Conservation (phyloP, 768 basidiomycete genomes). For the Kwoniella botswanensis region DNA sequence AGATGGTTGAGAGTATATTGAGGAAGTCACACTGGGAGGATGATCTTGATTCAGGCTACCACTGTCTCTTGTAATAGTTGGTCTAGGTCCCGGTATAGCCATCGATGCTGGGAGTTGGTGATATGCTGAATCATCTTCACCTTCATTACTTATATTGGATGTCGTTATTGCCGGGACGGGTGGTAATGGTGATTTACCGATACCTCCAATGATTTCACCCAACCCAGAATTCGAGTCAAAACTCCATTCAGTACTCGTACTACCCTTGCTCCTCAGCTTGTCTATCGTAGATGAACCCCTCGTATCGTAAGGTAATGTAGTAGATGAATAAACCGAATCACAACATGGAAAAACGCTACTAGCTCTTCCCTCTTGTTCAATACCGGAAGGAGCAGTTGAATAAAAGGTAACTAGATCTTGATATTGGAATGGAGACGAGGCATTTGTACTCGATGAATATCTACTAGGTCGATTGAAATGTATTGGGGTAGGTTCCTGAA, state of each 20-base stretch:
- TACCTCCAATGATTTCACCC: not conserved
- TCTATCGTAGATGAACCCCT: not conserved
- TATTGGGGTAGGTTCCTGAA: not conserved
- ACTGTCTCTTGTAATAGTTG: not conserved
- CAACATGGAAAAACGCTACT: not conserved
- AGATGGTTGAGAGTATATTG: constrained; percentile 4
- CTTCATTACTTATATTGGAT: not conserved
- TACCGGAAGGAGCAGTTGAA: not conserved
- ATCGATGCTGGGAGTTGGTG: not conserved
- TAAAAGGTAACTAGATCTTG: not conserved
- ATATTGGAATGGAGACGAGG: constrained; percentile 2
- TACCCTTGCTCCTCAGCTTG: not conserved
- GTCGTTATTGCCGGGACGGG: not conserved
- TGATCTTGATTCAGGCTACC: not conserved
- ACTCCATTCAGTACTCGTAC: not conserved
- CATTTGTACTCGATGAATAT: not conserved
- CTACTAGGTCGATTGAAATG: not conserved
- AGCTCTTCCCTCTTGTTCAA: not conserved
- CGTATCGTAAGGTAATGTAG: not conserved
- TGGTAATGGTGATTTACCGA: not conserved
- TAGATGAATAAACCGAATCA: not conserved
- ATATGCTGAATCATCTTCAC: not conserved
- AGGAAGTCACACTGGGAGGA: not conserved
- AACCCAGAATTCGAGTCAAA: not conserved
- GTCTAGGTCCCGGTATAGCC: not conserved